A percentile compares a stretch with the other conserved stretches of the same genome.
phyloP scores from a whole-genome alignment of 2,329 filamentous ascomycete genomes.

The Zymoseptoria crescenta region DNA sequence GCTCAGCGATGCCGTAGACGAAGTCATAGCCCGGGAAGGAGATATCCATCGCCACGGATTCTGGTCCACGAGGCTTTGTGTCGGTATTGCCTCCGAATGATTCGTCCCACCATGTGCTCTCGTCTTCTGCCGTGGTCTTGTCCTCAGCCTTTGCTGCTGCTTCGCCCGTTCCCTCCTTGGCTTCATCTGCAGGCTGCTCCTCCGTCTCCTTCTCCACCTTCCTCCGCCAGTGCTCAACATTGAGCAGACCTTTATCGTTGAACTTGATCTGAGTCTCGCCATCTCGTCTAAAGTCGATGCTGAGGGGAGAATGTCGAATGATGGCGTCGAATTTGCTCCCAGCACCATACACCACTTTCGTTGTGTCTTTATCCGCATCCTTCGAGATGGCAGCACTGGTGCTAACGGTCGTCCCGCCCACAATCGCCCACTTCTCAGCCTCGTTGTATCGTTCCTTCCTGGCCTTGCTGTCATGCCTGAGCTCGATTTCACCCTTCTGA shows the following conservation, averaged over 20 bases:
- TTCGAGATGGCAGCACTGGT: constrained; percentile 60
- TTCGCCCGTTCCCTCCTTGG: constrained; percentile 39
- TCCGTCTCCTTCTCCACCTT: constrained; percentile 64
- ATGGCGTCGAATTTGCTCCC: constrained; percentile 69
- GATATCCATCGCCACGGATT: constrained; percentile 86
- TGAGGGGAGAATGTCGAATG: constrained; percentile 75
- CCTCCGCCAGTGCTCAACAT: constrained; percentile 89
- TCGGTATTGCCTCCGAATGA: constrained; percentile 92
- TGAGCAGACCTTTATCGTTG: constrained; percentile 83
- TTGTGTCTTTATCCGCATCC: constrained; percentile 60
- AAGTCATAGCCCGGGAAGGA: constrained; percentile 85
- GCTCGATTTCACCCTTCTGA: constrained; percentile 77
- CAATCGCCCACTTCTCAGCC: constrained; percentile 74
- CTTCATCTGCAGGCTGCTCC: constrained; percentile 44
- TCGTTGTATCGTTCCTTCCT: constrained; percentile 95
- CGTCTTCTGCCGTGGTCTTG: constrained; percentile 52
- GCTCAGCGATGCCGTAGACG: constrained; percentile 90
- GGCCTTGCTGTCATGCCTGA: constrained; percentile 74
- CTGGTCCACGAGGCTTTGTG: constrained; percentile 86
- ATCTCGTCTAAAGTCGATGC: constrained; percentile 77
- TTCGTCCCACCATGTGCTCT: constrained; percentile 98
- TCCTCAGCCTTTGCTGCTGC: constrained; percentile 33
- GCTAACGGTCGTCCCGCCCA: constrained; percentile 69
- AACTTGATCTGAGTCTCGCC: constrained; percentile 75
- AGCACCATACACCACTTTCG: constrained; percentile 69